Conservation (phyloP, 768 basidiomycete species). For the Termitomyces heimii region DNA sequence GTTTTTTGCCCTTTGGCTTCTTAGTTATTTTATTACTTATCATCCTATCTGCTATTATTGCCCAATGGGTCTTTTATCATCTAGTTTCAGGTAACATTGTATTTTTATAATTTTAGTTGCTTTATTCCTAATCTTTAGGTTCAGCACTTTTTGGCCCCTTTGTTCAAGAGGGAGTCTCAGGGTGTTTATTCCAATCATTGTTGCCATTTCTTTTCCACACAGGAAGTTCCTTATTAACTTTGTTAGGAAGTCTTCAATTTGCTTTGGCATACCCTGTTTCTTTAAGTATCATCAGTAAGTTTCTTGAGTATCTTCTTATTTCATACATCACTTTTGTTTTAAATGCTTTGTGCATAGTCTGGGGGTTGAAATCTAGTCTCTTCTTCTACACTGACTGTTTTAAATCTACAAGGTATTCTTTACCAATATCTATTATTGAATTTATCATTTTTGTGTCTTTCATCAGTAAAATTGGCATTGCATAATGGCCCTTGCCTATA, state of each 20-base stretch:
- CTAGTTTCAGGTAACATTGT: slow-evolving; percentile 15
- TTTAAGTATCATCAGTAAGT: background rate
- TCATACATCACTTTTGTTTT: background rate
- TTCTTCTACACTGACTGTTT: background rate
- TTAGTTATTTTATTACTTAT: no score
- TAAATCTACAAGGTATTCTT: background rate
- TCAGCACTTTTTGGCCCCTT: slow-evolving; percentile 6
- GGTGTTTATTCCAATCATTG: slow-evolving; percentile 11
- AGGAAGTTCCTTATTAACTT: slow-evolving; percentile 19
- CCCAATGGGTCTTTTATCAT: background rate
- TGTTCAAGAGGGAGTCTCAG: slow-evolving; percentile 7
- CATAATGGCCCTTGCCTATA: background rate
- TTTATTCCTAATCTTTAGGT: slow-evolving; percentile 20
- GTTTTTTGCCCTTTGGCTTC: no score
- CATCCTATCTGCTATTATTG: no score
- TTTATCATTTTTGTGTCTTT: background rate
- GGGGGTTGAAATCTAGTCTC: background rate
- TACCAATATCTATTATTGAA: no score
- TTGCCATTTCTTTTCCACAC: slow-evolving; percentile 15
- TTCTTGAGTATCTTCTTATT: background rate
- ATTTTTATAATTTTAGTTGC: slow-evolving; percentile 20
- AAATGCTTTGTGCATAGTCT: background rate
- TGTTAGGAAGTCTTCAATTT: slow-evolving; percentile 2
- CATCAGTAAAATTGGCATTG: background rate
- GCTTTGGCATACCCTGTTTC: slow-evolving; percentile 29